phyloP scores from a whole-genome alignment of 257 asterid species.

The Nicotiana attenuata region DNA sequence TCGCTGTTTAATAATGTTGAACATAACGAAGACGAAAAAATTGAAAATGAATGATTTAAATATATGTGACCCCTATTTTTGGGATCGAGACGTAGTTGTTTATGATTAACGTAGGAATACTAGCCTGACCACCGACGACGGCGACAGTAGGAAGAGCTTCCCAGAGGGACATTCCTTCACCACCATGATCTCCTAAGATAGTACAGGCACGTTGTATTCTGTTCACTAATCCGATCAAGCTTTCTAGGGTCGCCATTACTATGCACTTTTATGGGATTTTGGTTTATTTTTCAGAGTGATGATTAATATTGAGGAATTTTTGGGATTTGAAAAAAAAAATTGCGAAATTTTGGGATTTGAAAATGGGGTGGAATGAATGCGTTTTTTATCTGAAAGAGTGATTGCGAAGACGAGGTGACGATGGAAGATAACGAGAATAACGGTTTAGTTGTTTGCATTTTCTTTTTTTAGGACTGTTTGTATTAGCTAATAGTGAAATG shows the following conservation, averaged over 20 bases:
- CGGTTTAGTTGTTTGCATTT: not conserved
- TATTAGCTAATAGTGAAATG: no score
- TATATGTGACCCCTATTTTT: not conserved
- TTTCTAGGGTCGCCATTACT: constrained; percentile 85
- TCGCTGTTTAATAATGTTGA: no score
- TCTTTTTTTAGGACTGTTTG: not conserved
- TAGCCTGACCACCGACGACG: constrained; percentile 99
- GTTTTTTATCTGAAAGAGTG: not conserved
- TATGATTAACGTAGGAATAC: not conserved
- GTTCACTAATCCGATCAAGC: constrained; percentile 90
- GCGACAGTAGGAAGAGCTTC: constrained; percentile 99
- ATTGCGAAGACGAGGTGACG: not conserved
- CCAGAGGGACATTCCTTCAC: constrained; percentile 96
- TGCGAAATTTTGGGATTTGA: not conserved
- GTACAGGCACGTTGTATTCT: constrained; percentile 92
- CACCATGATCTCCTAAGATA: constrained; percentile 98
- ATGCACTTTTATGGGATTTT: not conserved
- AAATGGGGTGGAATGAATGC: not conserved
- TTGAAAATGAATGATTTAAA: not conserved
- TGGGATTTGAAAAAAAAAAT: not conserved
- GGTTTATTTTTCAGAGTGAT: not conserved
- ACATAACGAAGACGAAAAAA: not conserved
- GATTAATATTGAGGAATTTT: not conserved
- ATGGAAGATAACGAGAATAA: not conserved
- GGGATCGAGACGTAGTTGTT: not conserved